Conservation (phyloP, 2,329 filamentous ascomycete genomes). For the Cercospora zeae-maydis region DNA sequence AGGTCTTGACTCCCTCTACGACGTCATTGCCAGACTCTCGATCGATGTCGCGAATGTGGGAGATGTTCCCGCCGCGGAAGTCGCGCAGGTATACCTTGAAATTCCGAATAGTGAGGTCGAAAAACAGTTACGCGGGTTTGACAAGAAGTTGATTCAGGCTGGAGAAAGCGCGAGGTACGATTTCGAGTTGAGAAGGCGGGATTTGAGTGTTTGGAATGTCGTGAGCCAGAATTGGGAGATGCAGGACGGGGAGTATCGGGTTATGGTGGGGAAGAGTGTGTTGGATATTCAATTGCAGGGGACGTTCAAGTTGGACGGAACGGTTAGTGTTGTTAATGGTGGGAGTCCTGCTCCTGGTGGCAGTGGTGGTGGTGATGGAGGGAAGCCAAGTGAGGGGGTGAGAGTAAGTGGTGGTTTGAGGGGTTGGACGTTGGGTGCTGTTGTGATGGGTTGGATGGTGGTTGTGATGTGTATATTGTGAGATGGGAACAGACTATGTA, state of each 20-base stretch:
- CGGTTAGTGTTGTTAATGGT: not conserved
- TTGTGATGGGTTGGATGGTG: not conserved
- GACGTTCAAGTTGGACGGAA: not conserved
- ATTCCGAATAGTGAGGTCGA: constrained; percentile 32
- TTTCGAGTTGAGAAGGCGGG: constrained; percentile 23
- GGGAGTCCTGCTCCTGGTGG: not conserved
- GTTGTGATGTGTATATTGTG: not conserved
- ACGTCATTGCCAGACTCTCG: constrained; percentile 55
- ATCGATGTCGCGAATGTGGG: constrained; percentile 64
- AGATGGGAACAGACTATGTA: not conserved
- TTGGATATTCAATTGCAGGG: constrained; percentile 15
- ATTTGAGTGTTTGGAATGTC: constrained; percentile 25
- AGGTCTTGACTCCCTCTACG: constrained; percentile 53
- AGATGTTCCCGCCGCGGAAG: constrained; percentile 47
- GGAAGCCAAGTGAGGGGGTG: not conserved
- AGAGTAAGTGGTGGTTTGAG: not conserved
- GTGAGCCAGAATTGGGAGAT: constrained; percentile 22
- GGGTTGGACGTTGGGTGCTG: not conserved
- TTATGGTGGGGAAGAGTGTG: constrained; percentile 26
- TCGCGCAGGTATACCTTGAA: constrained; percentile 53
- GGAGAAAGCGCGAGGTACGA: constrained; percentile 20
- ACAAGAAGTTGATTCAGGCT: constrained; percentile 36
- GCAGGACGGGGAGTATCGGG: constrained; percentile 27
- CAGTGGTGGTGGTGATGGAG: not conserved
- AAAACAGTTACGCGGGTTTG: constrained; percentile 38